These are phyloP conservation scores for Salinomyces thailandicus DNA, from an alignment of 2,329 filamentous ascomycete genomes.

Conservation along the genomic window DNA sequence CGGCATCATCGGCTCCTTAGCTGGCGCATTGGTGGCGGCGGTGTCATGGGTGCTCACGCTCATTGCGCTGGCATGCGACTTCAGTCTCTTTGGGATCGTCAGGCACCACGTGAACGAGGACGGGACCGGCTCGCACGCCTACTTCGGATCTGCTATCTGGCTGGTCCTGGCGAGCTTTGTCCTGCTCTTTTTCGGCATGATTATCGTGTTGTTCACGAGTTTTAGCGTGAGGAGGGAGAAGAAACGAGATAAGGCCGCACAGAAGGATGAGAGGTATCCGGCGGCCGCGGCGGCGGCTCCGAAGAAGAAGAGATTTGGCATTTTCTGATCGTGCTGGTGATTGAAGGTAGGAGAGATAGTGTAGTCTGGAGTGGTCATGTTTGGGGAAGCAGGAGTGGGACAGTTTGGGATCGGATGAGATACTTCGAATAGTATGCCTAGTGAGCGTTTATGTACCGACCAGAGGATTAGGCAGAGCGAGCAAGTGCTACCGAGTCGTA, in stretches of 20 bases:
- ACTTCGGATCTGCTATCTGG: conserved; percentile 49
- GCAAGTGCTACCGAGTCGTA: too few species aligned
- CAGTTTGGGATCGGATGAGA: too few species aligned
- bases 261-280: conserved; percentile 5
- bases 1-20: conserved; percentile 42
- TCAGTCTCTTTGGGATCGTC: conserved; percentile 46
- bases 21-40: conserved; percentile 41
- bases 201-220: conserved; percentile 48
- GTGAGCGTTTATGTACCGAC: too few species aligned
- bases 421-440: too few species aligned
- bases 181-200: conserved; percentile 43
- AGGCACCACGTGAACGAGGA: conserved; percentile 43
- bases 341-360: too few species aligned
- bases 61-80: conserved; percentile 46
- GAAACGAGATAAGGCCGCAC: conserved; percentile 6
- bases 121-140: conserved; percentile 31
- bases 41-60: conserved; percentile 41
- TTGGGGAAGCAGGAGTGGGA: too few species aligned
- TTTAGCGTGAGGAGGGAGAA: conserved; percentile 16
- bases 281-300: not conserved
- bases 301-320: conserved; percentile 10
- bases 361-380: too few species aligned
- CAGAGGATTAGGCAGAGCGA: too few species aligned
- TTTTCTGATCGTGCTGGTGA: conserved; percentile 5
- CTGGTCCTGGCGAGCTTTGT: conserved; percentile 47